Evolutionary conservation across 2,329 filamentous ascomycete genomes (phyloP).

Genomic region (Trichophyton simii): DNA sequence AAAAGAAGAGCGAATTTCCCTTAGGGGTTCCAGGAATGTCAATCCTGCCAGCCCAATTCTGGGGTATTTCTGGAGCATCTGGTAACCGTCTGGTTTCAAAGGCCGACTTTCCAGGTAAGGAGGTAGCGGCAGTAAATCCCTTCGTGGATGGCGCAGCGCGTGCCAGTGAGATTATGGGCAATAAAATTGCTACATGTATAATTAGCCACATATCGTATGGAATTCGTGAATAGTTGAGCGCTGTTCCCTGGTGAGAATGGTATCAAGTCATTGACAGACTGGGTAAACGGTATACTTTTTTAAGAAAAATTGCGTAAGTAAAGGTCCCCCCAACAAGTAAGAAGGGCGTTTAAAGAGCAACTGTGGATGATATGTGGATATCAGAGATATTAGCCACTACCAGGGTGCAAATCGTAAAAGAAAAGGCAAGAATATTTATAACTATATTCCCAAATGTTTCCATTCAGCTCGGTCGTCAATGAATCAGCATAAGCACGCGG

Average conservation of each 20-base stretch:
- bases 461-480: not conserved
- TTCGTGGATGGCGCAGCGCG: not conserved
- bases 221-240: not conserved
- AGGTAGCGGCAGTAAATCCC: not conserved
- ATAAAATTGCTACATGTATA: not conserved
- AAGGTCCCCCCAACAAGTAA: not conserved
- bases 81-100: conserved; percentile 23
- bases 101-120: conserved; percentile 10
- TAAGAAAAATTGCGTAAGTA: not conserved
- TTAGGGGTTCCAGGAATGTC: conserved; percentile 18
- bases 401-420: not conserved
- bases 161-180: not conserved
- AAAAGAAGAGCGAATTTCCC: conserved; percentile 27
- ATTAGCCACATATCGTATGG: not conserved
- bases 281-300: not conserved
- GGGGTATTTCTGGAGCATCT: conserved; percentile 18
- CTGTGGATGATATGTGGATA: not conserved
- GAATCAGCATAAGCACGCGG: not conserved
- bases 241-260: not conserved
- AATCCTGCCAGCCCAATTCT: conserved; percentile 26
- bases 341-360: too few relatives aligned
- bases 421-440: not conserved
- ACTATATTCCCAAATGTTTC: not conserved
- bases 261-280: not conserved
- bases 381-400: not conserved